Base-by-base conservation (phyloP, 176 grass and related monocot species). In the Juncus inflexus region DNA sequence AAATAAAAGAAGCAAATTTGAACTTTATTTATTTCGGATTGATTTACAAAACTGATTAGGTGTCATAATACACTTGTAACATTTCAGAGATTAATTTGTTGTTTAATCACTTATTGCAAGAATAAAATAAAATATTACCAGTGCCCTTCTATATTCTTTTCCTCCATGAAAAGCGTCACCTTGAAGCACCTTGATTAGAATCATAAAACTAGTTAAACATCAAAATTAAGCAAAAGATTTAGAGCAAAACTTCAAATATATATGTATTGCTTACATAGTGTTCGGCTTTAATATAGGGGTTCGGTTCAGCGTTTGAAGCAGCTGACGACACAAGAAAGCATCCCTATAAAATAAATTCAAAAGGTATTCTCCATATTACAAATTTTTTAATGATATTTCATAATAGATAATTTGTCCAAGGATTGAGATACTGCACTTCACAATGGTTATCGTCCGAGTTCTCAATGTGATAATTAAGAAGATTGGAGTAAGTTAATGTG, bases 81-180 rank as follows among this genome's bases (percentile, higher is more conserved):
- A 28, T 28, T 28, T 28, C 19, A 28, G 19, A 28, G 19, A 28
- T 28, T 28, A 28, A 28, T 0, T 28, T 28, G 19, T 37, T 19
- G 49, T 37, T 37, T 12, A 13, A 55, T 67, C 6, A 38, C 38
- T 43, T 52, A 66, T 68, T 69, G 6, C 42, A 69, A 59, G 37
- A 42, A 19, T 35, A 16, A 47, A 71, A 71, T 9, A n/a, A 2
- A 83, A 66, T 13, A 53, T 77, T 97, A 91, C 92, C 85, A 97
- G 72, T 28, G 92, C 87, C 58, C 92, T 91, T 50, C 85, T 79
- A 69, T 86, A 89, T 53, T 97, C 92, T 54, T 70, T 97, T 66
- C 83, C 85, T 40, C 92, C 92, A 70, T 81, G 81, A 50, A 97
- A 83, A 72, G 92, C 87, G 91, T 97, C 92, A 57, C 80, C 92